Evolutionary conservation across 2,329 filamentous ascomycete species (phyloP), one percentile per base, ranked within the genome.

Genomic region (Sarocladium kiliense): DNA sequence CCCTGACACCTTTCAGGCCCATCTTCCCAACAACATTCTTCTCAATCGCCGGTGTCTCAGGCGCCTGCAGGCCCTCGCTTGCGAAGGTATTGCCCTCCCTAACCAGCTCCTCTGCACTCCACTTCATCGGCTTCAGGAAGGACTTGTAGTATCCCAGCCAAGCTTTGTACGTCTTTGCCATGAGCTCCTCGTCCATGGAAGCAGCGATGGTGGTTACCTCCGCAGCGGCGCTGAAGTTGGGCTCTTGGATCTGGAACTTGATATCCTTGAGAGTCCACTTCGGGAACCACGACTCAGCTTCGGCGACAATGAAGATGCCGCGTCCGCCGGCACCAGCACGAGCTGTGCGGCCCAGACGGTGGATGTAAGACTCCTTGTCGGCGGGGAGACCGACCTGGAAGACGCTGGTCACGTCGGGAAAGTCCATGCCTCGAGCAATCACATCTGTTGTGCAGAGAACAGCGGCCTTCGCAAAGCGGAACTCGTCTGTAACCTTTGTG

Each of bases 351-450:
- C 85, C 85, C 12, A 88, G 74, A 41, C 85, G 82, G 65, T 88
- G 85, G 57, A 88, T 81, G 70, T 88, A 88, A 49, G 81, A 79
- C 65, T 87, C 81, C 59, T 79, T 78, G 60, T 80, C 78, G 3
- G 74, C 69, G 10, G 85, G 82, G 3, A 84, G 66, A 54, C 85
- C 83, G 18, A 84, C 70, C 65, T 88, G 85, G 61, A 87, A 78
- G 54, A 88, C 83, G 58, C 84, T 81, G 16, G 82, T 85, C 36
- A 88, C 84, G n/a, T 79, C 76, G 0, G 85, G 85, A 66, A 88
- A 88, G 63, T 89, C 86, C 82, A 89, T 87, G 60, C 86, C 86
- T 59, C 86, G 82, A 11, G 85, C 85, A 23, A 87, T 82, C 36
- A 89, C 85, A 63, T 89, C 86, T 1, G 86, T 88, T 2, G 86